Percentiles rank a stretch among this genome's conserved stretches.
Evolutionary conservation across 73 alveolate species (phyloP).

Genomic region (Halteria grandinella): DNA sequence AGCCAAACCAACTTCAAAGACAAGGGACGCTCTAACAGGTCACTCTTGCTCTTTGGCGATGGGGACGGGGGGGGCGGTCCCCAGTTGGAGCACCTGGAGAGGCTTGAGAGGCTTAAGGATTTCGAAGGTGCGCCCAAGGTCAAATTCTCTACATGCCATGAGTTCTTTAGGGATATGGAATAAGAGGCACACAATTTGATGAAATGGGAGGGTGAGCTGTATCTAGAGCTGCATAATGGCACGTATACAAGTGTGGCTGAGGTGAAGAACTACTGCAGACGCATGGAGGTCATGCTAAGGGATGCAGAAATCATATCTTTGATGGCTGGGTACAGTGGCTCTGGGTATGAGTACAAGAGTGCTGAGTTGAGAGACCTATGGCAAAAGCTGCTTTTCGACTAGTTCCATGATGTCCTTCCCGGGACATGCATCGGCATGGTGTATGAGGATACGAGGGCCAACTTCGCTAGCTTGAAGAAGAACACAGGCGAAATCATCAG

Average conservation of each 20-base stretch:
- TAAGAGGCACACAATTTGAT: constrained; percentile 18
- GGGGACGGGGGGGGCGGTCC: constrained; percentile 83
- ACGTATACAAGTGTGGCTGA: constrained; percentile 66
- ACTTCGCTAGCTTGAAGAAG: background rate
- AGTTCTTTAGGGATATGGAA: constrained; percentile 49
- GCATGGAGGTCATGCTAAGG: constrained; percentile 49
- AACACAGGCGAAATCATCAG: background rate
- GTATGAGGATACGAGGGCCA: constrained; percentile 49
- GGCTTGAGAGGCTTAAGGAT: constrained; percentile 53
- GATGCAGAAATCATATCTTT: constrained; percentile 43
- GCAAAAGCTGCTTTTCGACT: constrained; percentile 47
- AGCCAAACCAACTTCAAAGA: constrained; percentile 49
- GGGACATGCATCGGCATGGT: constrained; percentile 64
- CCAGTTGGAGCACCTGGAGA: constrained; percentile 46
- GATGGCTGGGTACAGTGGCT: constrained; percentile 7
- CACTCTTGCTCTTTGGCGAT: constrained; percentile 64
- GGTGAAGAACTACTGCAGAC: constrained; percentile 45
- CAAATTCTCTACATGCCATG: constrained; percentile 28
- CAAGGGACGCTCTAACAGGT: constrained; percentile 58
- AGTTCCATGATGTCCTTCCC: constrained; percentile 68
- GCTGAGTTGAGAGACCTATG: constrained; percentile 54
- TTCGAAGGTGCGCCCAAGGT: constrained; percentile 71
- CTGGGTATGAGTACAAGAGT: constrained; percentile 3
- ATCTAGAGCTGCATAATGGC: constrained; percentile 68
- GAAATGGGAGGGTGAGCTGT: constrained; percentile 72